Conservation (phyloP, 768 basidiomycete species). For the Sistotremastrum suecicum region DNA sequence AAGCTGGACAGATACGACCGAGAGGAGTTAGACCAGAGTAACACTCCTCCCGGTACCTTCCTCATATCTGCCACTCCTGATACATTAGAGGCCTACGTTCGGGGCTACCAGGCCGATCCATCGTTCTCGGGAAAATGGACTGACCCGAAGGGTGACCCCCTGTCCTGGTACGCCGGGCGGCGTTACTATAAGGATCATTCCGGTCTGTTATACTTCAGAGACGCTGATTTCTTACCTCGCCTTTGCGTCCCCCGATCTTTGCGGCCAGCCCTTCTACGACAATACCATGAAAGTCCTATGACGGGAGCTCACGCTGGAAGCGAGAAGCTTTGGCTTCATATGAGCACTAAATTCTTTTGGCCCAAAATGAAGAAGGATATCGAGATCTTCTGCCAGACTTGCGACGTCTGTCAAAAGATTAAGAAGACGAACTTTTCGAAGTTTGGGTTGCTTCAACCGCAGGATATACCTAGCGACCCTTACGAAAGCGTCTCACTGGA, state of each 20-base stretch:
- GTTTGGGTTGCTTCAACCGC: slow-evolving; percentile 3
- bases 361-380: slow-evolving; percentile 6
- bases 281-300: slow-evolving; percentile 3
- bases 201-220: slow-evolving; percentile 9
- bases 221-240: slow-evolving; percentile 6
- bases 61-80: too few relatives aligned
- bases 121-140: too few relatives aligned
- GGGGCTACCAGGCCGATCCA: too few relatives aligned
- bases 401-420: slow-evolving; percentile 9
- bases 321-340: slow-evolving; percentile 1
- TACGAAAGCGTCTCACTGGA: slow-evolving; percentile 8
- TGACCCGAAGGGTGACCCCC: too few relatives aligned
- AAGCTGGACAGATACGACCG: too few relatives aligned
- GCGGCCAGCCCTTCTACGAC: background rate
- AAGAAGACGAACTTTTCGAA: slow-evolving; percentile 1
- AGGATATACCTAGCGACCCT: slow-evolving; percentile 4
- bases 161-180: slow-evolving; percentile 3
- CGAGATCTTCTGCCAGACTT: background rate
- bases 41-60: too few relatives aligned
- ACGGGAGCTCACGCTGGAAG: slow-evolving; percentile 5
- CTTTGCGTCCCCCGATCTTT: slow-evolving; percentile 6
- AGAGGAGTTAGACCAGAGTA: too few relatives aligned
- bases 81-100: too few relatives aligned
- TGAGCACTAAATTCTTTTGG: slow-evolving; percentile 2
- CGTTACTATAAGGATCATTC: slow-evolving; percentile 7